Evolutionary conservation across 2,329 filamentous ascomycete genomes (phyloP), one percentile per base, ranked within the genome.

Genomic region (Paecilomyces dactylethromorphus): DNA sequence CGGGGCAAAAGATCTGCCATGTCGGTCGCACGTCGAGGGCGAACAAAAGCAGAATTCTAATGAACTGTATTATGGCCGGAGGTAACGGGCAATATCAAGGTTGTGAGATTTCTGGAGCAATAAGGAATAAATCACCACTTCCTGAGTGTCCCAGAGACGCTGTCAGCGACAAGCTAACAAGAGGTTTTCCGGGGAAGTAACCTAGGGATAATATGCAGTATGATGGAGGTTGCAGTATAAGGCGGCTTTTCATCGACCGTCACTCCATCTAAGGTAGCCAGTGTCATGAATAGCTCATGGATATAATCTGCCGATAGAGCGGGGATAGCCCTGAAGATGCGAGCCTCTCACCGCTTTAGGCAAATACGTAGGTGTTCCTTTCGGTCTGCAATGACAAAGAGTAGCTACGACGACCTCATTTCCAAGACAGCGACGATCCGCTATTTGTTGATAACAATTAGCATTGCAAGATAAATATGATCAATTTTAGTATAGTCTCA

Each of bases 1-100:
- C 66, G 68, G 10, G 68, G 63, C 5, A 78, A 68, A 32, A 76
- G 55, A 18, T 75, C 70, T 39, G 64, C 60, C 65, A 68, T 70
- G 10, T 60, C 57, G 33, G 29, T 22, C 56, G 35, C 52, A n/a
- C 15, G 50, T 52, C 15, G 22, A 52, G 50, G 15, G 15, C 26
- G 15, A 45, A 45, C 39, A 45, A 45, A 8, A 45, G 26, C 18
- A 18, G 4, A 8, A 45, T 45, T 18, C 7, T 18, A n/a, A 6
- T 45, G 6, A 10, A 18, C 39, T 18, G 3, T 10, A 2, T 45
- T 45, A 45, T 21, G 39, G 39, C 39, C 13, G n/a, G 10, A 45
- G 18, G 35, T n/a, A 7, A 45, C 7, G 2, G 15, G 13, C 1
- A 45, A 7, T 1, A 18, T 8, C 15, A 15, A n/a, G 15, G 18